Evolutionary conservation across 805 yeast species (phyloP), one percentile per base, ranked within the genome.

Genomic region (Schizosaccharomyces japonicus): DNA sequence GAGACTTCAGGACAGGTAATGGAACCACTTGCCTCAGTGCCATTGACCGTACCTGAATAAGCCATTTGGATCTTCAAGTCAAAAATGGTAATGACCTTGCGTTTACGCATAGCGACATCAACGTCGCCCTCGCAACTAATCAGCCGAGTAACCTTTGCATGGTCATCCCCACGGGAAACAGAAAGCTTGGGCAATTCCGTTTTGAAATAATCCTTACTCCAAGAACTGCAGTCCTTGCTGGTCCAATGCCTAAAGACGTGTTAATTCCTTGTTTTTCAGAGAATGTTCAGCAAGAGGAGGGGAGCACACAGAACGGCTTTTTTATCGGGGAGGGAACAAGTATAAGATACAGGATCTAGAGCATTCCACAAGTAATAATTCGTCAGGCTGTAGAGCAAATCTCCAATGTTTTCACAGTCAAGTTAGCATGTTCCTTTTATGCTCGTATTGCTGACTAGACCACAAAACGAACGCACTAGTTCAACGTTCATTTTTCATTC

Each of bases 61-160:
- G 66, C 67, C 50, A 85, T 59, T 1, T 71, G 75, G 45, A 85
- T 51, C 51, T 75, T 71, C 58, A 90, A 66, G 57, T 90, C 98
- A 61, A 83, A 90, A 50, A 90, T 64, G 3, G 93, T 80, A 55
- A 90, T 85, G 25, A 87, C 92, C 61, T 87, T 85, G 13, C 99
- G 98, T 62, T 90, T 90, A 56, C 98, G 75, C 66, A 90, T 98
- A 54, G 83, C 79, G 28, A 90, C 96, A 59, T 85, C 98, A 53
- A 85, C 94, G 56, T 90, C 99, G 48, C 99, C 99, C 26, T 45
- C 47, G 17, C 39, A 29, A 10, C 29, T 30, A 11, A 21, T 31
- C 7, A 45, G 25, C 19, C 19, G 15, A 5, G 40, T 45, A 25
- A 45, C 15, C 15, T 21, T 17, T 5, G 39, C 47, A 19, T 21